Evolutionary conservation across 306 rosid species (phyloP), one percentile per base, ranked within the genome.

Genomic region (Cicer bijugum): DNA sequence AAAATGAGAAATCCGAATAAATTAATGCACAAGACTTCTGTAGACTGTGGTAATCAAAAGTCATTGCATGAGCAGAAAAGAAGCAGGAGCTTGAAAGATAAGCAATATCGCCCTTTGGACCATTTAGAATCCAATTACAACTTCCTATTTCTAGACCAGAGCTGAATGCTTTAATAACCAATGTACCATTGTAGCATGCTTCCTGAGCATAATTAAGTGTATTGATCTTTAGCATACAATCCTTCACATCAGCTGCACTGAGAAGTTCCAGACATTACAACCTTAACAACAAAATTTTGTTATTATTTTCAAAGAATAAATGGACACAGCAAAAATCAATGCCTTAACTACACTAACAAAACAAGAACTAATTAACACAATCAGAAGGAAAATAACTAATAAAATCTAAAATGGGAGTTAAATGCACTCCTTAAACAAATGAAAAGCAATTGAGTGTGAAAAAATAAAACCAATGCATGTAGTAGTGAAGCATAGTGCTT

Each of bases 181-280:
- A 78, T 69, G 85, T 81, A 55, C 97, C 97, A 76, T 93, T 93
- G 65, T 86, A 89, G 91, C 91, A 91, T 48, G 57, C 79, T 81
- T 89, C 96, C 77, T 91, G 93, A 1, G 89, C 92, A 70, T 87
- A 91, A 66, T 84, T 93, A 80, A 91, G 88, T 64, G 82, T 80
- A 55, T 80, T 85, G 82, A 87, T 72, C 88, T 89, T 91, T 67
- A 64, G 79, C 16, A 85, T 46, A 83, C 94, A 91, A 80, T 86
- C 88, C 79, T 84, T 88, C 82, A 93, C 91, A 40, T 91, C 97
- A 62, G 84, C 91, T 83, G 91, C 97, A 86, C 98, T 93, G 97
- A 81, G 86, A 88, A 87, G 47, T 67, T 77, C 75, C 63, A 71
- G 58, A 81, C 45, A 50, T 83, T 82, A 83, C 42, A 83, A 65